A percentile compares a stretch with the other conserved stretches of the same genome.
Evolutionary conservation across 495 filamentous ascomycete species (phyloP).

Genomic region (Hyaloscypha hepaticicola): DNA sequence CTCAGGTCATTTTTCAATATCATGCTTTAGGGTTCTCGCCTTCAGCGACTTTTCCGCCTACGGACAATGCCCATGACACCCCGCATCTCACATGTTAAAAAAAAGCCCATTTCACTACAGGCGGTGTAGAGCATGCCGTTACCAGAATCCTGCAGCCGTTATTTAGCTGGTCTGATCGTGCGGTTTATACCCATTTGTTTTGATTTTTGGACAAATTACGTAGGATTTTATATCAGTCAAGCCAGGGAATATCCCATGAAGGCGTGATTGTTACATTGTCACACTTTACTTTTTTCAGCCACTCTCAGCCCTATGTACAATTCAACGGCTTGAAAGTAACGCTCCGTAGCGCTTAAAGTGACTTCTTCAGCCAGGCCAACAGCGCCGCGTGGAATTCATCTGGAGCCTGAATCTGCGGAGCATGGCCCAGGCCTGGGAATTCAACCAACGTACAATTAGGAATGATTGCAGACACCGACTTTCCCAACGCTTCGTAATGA

Average conservation of each 20-base stretch:
- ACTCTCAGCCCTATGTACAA: background rate
- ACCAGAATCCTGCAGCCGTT: no score
- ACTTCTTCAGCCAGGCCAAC: constrained; percentile 34
- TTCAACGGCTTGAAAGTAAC: background rate
- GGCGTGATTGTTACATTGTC: background rate
- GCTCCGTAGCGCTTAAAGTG: background rate
- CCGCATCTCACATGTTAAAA: background rate
- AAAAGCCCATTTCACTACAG: no score
- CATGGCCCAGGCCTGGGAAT: constrained; percentile 43
- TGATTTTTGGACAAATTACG: no score
- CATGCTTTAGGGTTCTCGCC: background rate
- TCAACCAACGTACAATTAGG: constrained; percentile 40
- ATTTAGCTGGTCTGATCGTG: no score
- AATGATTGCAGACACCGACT: constrained; percentile 39
- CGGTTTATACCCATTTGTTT: no score
- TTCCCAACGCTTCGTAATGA: constrained; percentile 42
- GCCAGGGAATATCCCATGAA: background rate
- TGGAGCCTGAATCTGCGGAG: constrained; percentile 46
- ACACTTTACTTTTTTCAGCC: background rate
- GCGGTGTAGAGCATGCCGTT: no score
- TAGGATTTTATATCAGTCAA: no score
- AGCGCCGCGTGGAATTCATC: constrained; percentile 37
- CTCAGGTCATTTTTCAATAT: background rate
- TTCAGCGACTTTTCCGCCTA: no score
- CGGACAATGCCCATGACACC: no score